Conservation (phyloP, 176 grass and related monocot genomes). For the Triticum aestivum region DNA sequence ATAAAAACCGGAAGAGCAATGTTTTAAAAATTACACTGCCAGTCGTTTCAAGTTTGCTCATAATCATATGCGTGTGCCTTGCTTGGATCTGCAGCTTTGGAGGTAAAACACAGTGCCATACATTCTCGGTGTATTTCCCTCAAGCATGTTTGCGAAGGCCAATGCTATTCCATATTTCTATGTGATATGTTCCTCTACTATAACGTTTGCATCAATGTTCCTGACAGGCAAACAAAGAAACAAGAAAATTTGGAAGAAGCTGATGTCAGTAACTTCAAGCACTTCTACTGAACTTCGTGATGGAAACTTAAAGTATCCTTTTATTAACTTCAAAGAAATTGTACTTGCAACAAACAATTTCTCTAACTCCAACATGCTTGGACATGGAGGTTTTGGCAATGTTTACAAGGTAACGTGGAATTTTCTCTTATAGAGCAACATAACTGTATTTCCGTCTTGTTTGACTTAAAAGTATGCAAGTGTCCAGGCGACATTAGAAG, state of each 20-base stretch:
- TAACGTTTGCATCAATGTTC: not conserved
- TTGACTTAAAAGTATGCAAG: not conserved
- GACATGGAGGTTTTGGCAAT: conserved; percentile 32
- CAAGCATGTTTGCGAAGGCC: not conserved
- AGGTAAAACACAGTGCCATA: conserved; percentile 2
- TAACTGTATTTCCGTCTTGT: not conserved
- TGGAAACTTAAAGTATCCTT: not conserved
- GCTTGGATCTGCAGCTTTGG: not conserved
- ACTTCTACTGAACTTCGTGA: not conserved
- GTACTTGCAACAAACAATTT: conserved; percentile 30
- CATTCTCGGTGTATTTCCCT: not conserved
- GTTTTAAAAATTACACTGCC: conserved; percentile 7
- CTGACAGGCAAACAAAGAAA: not conserved
- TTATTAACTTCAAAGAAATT: conserved; percentile 14
- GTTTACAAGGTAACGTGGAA: conserved; percentile 30
- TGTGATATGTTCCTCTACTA: not conserved
- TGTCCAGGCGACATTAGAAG: conserved; percentile 2
- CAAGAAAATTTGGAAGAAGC: not conserved
- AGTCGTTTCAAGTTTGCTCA: conserved; percentile 14
- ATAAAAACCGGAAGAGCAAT: not conserved
- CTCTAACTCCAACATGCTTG: conserved; percentile 7
- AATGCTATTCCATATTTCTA: not conserved
- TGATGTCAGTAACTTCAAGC: not conserved
- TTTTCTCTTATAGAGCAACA: not conserved
- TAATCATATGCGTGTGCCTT: conserved; percentile 2